Conservation (phyloP, 257 asterid species). For the Euphrasia confusa region DNA sequence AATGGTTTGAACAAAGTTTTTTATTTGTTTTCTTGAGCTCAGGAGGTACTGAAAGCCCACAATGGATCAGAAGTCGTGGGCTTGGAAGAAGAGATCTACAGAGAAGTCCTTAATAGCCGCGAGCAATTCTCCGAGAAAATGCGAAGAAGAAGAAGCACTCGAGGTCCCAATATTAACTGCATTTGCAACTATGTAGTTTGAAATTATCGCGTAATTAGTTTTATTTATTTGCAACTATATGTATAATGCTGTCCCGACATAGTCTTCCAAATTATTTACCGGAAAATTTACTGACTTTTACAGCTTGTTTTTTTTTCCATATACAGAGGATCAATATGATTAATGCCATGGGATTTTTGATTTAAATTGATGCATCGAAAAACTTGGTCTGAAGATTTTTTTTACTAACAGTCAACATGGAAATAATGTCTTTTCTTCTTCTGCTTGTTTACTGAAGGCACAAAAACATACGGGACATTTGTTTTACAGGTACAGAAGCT, state of each 20-base stretch:
- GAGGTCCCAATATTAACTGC: conserved; percentile 28
- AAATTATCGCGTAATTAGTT: not conserved
- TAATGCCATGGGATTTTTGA: not conserved
- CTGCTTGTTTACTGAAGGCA: not conserved
- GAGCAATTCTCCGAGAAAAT: conserved; percentile 37
- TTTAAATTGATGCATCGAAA: conserved; percentile 18
- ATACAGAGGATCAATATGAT: not conserved
- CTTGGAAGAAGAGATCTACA: conserved; percentile 72
- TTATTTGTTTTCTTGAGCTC: not conserved
- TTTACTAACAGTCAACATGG: no score
- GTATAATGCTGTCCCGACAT: not conserved
- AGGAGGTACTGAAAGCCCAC: conserved; percentile 19
- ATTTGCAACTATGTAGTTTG: conserved; percentile 13
- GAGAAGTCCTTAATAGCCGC: conserved; percentile 58
- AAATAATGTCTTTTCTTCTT: not conserved
- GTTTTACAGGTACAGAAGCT: conserved; percentile 43
- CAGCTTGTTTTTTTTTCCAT: conserved; percentile 8
- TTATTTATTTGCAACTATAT: not conserved
- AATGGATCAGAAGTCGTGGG: conserved; percentile 86
- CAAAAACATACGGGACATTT: conserved; percentile 14
- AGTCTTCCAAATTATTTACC: not conserved
- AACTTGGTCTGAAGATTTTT: no score
- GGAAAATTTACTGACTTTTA: not conserved
- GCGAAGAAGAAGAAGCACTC: conserved; percentile 58
- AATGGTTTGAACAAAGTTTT: no score